Conservation (phyloP, 768 basidiomycete species). For the Suillus tomentosus region DNA sequence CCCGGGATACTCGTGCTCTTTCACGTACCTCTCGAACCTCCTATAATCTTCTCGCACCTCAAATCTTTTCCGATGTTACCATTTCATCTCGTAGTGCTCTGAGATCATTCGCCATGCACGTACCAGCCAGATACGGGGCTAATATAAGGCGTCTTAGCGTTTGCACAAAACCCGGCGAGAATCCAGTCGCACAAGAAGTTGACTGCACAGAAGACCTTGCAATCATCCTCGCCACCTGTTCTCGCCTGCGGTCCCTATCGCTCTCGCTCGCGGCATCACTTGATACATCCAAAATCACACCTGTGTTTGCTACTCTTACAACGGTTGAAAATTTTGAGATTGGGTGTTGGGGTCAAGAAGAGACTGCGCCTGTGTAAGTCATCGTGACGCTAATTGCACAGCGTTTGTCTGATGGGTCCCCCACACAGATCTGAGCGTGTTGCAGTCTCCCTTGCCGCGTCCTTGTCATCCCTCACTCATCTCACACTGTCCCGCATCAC, state of each 20-base stretch:
- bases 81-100: slow-evolving; percentile 50
- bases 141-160: slow-evolving; percentile 53
- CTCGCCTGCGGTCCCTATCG: slow-evolving; percentile 40
- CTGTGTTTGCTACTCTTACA: slow-evolving; percentile 26
- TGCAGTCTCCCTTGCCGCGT: slow-evolving; percentile 67
- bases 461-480: slow-evolving; percentile 53
- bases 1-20: slow-evolving; percentile 46
- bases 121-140: slow-evolving; percentile 56
- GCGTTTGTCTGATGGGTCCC: slow-evolving; percentile 4
- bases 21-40: slow-evolving; percentile 50
- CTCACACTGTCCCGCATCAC: slow-evolving; percentile 65
- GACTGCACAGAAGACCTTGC: slow-evolving; percentile 49
- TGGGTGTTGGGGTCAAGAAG: slow-evolving; percentile 34
- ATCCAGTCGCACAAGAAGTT: slow-evolving; percentile 27
- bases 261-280: slow-evolving; percentile 32
- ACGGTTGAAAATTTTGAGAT: slow-evolving; percentile 24
- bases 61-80: slow-evolving; percentile 59
- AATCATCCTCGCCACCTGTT: slow-evolving; percentile 49
- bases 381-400: slow-evolving; percentile 9
- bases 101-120: slow-evolving; percentile 52
- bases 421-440: slow-evolving; percentile 51
- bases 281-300: slow-evolving; percentile 18
- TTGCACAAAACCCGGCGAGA: slow-evolving; percentile 39
- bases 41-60: slow-evolving; percentile 57
- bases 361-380: slow-evolving; percentile 40